Evolutionary conservation across 345 rosid genomes (phyloP).

Genomic region (Acer yangbiense): DNA sequence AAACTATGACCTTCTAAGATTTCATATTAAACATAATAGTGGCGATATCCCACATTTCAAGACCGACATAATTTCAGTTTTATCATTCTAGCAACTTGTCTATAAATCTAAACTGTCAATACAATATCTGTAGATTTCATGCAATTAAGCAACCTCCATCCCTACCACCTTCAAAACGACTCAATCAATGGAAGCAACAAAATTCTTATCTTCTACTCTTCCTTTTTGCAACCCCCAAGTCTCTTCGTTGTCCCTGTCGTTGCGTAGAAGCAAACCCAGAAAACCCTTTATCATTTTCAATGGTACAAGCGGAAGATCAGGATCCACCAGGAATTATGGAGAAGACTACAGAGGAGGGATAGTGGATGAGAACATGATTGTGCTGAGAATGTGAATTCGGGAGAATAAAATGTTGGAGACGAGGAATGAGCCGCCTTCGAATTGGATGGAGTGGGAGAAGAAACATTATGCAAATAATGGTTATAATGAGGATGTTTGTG

Average conservation of each 20-base stretch:
- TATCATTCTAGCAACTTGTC: background rate
- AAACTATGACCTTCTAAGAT: no score
- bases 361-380: background rate
- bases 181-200: background rate
- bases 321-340: background rate
- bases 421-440: background rate
- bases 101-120: background rate
- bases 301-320: background rate
- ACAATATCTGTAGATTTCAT: background rate
- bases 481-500: background rate
- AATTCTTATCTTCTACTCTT: background rate
- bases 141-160: background rate
- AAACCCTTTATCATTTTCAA: background rate
- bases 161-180: background rate
- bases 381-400: background rate
- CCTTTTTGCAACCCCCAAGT: background rate
- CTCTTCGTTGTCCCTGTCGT: background rate
- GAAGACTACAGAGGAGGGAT: background rate
- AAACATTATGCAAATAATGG: background rate
- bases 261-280: background rate
- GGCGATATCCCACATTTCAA: no score
- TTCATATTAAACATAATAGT: no score
- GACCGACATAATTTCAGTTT: no score
- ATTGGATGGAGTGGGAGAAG: slow-evolving; percentile 5
- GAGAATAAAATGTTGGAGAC: background rate